These are phyloP conservation scores for Phytophthora sp. DNA, from an alignment of 352 stramenopile species.

Conservation along the genomic window DNA sequence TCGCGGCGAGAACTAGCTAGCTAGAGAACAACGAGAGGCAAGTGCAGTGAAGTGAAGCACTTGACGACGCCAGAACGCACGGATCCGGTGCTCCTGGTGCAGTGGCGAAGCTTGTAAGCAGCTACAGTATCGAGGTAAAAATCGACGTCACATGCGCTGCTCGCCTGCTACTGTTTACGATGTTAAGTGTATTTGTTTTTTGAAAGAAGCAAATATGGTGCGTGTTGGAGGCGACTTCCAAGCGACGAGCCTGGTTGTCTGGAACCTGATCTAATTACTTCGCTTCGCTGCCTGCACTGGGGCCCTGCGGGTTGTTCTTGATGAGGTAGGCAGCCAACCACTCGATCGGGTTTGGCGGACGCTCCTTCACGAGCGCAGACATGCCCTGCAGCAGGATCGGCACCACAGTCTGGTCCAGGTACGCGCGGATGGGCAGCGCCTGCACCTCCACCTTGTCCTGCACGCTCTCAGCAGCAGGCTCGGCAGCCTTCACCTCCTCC, in stretches of 20 bases:
- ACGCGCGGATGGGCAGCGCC: slow-evolving; percentile 95
- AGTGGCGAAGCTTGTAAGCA: slow-evolving; percentile 3
- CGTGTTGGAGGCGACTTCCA: slow-evolving; percentile 17
- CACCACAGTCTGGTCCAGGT: slow-evolving; percentile 98
- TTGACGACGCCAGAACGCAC: slow-evolving; percentile 3
- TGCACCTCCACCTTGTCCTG: slow-evolving; percentile 93
- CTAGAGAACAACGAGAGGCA: slow-evolving; percentile 16
- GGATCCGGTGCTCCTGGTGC: no score
- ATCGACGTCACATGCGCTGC: slow-evolving; percentile 7
- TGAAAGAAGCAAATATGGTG: slow-evolving; percentile 35
- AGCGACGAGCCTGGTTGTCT: not conserved
- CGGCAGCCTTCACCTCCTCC: slow-evolving; percentile 61
- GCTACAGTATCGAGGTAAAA: slow-evolving; percentile 24
- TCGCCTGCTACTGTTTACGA: slow-evolving; percentile 8
- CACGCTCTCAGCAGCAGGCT: slow-evolving; percentile 73
- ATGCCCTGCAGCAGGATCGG: slow-evolving; percentile 98
- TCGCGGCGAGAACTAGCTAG: slow-evolving; percentile 42
- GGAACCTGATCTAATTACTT: slow-evolving; percentile 56
- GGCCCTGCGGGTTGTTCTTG: slow-evolving; percentile 95
- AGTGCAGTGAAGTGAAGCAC: slow-evolving; percentile 9
- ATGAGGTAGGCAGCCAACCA: slow-evolving; percentile 97
- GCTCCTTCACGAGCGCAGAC: slow-evolving; percentile 97
- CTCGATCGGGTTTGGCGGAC: slow-evolving; percentile 96
- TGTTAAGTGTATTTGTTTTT: slow-evolving; percentile 14
- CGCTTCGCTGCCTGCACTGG: slow-evolving; percentile 48